phyloP scores from a whole-genome alignment of 1,284 basidiomycete species.

The Moesziomyces sp. region DNA sequence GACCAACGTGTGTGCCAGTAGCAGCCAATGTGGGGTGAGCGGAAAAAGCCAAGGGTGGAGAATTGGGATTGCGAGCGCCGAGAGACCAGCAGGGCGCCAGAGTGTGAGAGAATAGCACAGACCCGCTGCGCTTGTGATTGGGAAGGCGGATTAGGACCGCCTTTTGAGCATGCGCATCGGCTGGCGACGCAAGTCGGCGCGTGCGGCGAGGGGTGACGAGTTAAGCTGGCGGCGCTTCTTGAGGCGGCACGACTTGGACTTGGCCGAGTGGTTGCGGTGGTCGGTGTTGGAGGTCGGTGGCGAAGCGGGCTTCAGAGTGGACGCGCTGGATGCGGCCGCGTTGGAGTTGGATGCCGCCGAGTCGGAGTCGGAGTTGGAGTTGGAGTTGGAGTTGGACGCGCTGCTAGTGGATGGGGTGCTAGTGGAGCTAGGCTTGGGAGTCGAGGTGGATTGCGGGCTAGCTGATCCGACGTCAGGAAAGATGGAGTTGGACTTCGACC shows the following conservation, averaged over 20 bases:
- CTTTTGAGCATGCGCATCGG: constrained; percentile 10
- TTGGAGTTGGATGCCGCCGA: constrained; percentile 2
- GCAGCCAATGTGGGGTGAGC: too few relatives aligned
- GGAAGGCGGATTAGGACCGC: constrained; percentile 1
- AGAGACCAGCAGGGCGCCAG: background rate
- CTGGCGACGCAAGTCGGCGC: constrained; percentile 19
- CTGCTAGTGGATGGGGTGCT: constrained; percentile 1
- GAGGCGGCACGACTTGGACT: constrained; percentile 15
- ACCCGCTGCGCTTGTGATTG: background rate
- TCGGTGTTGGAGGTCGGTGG: background rate
- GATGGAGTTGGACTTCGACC: background rate
- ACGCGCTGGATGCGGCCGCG: constrained; percentile 1
- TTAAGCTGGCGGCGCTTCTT: constrained; percentile 23
- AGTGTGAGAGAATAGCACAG: background rate
- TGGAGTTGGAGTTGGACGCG: background rate
- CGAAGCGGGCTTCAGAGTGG: background rate
- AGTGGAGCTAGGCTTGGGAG: background rate
- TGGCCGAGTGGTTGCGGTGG: constrained; percentile 14
- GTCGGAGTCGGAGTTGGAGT: background rate
- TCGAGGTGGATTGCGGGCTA: background rate
- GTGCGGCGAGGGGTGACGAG: constrained; percentile 20
- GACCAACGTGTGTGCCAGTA: too few relatives aligned
- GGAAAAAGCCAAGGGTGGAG: too few relatives aligned
- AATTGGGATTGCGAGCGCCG: too few relatives aligned
- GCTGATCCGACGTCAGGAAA: constrained; percentile 1